Evolutionary conservation across 257 asterid genomes (phyloP).

Genomic region (Capsicum pubescens): DNA sequence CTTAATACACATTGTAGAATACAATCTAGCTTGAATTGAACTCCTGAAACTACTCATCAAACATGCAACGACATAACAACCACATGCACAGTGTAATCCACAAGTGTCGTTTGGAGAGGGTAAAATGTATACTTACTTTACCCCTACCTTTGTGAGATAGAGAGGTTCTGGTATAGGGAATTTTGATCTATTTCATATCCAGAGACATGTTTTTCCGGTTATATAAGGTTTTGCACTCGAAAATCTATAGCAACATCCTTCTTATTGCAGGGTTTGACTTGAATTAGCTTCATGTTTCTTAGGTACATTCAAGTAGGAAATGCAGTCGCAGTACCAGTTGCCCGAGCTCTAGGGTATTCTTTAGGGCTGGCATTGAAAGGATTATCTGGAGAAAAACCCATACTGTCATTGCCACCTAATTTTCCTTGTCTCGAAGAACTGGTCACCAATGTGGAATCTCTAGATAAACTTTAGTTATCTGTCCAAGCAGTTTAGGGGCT

Average conservation of each 20-base stretch:
- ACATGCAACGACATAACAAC: too few relatives aligned
- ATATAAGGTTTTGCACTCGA: neutral
- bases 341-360: conserved; percentile 72
- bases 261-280: neutral
- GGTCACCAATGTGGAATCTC: neutral
- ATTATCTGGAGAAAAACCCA: conserved; percentile 41
- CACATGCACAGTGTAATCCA: too few relatives aligned
- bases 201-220: too few relatives aligned
- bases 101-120: too few relatives aligned
- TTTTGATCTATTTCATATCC: too few relatives aligned
- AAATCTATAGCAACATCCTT: neutral
- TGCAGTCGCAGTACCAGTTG: conserved; percentile 92
- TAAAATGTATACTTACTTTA: too few relatives aligned
- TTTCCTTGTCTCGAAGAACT: neutral
- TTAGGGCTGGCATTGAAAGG: conserved; percentile 59
- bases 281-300: neutral
- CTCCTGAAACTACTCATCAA: neutral
- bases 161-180: too few relatives aligned
- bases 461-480: neutral
- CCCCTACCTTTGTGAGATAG: too few relatives aligned
- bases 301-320: conserved; percentile 90
- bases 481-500: too few relatives aligned
- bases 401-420: conserved; percentile 47
- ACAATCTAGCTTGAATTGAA: neutral
- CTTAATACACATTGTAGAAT: neutral